A percentile compares a stretch with the other conserved stretches of the same genome.
phyloP scores from a whole-genome alignment of 2,329 filamentous ascomycete species.

The Verticillium nubilum region DNA sequence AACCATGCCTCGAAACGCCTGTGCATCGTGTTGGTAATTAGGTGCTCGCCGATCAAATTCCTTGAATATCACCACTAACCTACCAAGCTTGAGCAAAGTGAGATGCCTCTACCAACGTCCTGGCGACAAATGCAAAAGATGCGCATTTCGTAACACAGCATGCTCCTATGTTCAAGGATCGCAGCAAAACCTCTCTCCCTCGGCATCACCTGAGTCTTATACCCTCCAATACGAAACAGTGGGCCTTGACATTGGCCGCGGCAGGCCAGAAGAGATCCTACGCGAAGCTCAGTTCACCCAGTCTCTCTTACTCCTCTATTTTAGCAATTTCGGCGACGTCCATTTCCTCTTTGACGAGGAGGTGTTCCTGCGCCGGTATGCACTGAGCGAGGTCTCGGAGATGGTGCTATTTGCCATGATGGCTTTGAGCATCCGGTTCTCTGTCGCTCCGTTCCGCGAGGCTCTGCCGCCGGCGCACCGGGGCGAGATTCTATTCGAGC shows the following conservation, averaged over 20 bases:
- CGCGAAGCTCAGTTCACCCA: not conserved
- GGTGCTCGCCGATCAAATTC: not conserved
- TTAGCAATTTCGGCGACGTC: not conserved
- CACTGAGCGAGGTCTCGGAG: not conserved
- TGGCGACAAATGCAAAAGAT: not conserved
- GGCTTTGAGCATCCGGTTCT: constrained; percentile 1
- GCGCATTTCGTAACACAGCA: not conserved
- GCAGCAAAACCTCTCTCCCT: not conserved
- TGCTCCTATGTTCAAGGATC: not conserved
- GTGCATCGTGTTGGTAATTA: not conserved
- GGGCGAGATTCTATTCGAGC: not conserved
- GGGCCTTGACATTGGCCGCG: not conserved
- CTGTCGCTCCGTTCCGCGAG: not conserved
- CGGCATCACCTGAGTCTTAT: not conserved
- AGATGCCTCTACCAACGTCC: not conserved
- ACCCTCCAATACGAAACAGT: not conserved
- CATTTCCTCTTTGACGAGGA: not conserved
- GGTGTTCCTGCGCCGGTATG: not conserved
- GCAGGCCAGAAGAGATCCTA: not conserved
- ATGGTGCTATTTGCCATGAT: not conserved
- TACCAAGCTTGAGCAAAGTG: not conserved
- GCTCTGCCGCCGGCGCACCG: not conserved
- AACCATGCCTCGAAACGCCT: constrained; percentile 1
- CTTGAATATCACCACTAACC: not conserved
- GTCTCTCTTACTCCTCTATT: not conserved